phyloP scores from a whole-genome alignment of 202 grass and related monocot genomes.

The Zoysia matrella region DNA sequence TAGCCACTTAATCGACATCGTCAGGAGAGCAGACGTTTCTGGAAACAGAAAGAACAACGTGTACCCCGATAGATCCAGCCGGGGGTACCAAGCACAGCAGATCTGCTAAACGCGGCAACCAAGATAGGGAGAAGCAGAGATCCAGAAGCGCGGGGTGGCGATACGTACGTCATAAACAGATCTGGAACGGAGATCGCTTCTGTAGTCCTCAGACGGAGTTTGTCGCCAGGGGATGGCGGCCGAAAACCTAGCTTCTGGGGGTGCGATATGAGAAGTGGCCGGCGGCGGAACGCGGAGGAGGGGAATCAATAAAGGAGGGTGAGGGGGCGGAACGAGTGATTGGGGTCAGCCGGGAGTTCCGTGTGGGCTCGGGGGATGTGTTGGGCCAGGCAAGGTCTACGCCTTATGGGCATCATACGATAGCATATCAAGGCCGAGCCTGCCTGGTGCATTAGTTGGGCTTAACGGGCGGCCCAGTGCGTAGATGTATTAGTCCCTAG shows the following conservation, averaged over 20 bases:
- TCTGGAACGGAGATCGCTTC: conserved; percentile 28
- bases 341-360: conserved; percentile 14
- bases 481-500: too few species aligned
- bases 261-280: not conserved
- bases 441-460: too few species aligned
- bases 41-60: not conserved
- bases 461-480: too few species aligned
- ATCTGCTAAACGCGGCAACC: conserved; percentile 3
- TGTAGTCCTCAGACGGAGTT: conserved; percentile 15
- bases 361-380: not conserved
- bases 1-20: not conserved
- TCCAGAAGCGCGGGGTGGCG: not conserved
- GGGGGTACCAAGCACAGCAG: not conserved
- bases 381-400: too few species aligned
- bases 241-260: conserved; percentile 40
- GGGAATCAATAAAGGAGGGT: not conserved
- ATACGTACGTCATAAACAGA: conserved; percentile 70
- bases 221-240: not conserved
- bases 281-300: not conserved
- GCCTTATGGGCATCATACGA: too few species aligned
- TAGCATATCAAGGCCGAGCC: too few species aligned
- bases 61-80: conserved; percentile 1
- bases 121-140: conserved; percentile 15
- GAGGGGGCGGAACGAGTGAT: not conserved
- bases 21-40: not conserved